Evolutionary conservation across 2,329 filamentous ascomycete species (phyloP), one percentile per base, ranked within the genome.

Genomic region (Diaporthe ilicicola): DNA sequence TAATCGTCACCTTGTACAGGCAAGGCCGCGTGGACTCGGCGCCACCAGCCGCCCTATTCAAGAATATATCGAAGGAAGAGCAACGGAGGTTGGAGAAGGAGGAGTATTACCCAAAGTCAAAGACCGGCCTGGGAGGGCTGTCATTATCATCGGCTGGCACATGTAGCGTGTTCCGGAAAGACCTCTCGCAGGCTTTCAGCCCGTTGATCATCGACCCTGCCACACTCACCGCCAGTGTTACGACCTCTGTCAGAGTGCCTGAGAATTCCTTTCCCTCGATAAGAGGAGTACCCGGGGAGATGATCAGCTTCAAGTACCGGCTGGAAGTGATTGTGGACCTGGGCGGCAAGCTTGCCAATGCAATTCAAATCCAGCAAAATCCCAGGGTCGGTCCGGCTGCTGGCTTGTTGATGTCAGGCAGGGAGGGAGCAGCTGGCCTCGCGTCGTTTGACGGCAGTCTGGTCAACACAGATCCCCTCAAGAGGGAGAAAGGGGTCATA

Each of bases 231-330:
- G 91, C 94, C 1, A 92, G 92, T 55, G 90, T 98, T 51, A 96
- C 92, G 19, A 92, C 94, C 4, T 92, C 93, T 3, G 90, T 99
- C 19, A 91, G 94, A 75, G 89, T 98, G 3, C 96, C 96, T 0
- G 94, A 97, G 74, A 94, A 97, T 77, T 91, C 91, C 0, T 98
- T 98, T 76, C 95, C 96, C 0, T 97, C 95, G 2, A 98, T 98
- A 73, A 91, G 90, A 34, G 92, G 91, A 68, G 94, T 98, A 0
- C 96, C 96, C 0, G 94, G 95, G 4, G 92, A 93, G 42, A 96
- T 98, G 91, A 96, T 99, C 74, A 94, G 92, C 76, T 98, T 99
- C 84, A 94, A 92, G 75, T 98, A 99, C 78, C 93, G 95, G 75
- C 88, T 98, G 24, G 96, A 99, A 80, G 93, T 98, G 2, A 91